Percentiles rank a stretch among this genome's conserved stretches.
Evolutionary conservation across 352 stramenopile genomes (phyloP).

Genomic region (Peronosclerospora sorghi): DNA sequence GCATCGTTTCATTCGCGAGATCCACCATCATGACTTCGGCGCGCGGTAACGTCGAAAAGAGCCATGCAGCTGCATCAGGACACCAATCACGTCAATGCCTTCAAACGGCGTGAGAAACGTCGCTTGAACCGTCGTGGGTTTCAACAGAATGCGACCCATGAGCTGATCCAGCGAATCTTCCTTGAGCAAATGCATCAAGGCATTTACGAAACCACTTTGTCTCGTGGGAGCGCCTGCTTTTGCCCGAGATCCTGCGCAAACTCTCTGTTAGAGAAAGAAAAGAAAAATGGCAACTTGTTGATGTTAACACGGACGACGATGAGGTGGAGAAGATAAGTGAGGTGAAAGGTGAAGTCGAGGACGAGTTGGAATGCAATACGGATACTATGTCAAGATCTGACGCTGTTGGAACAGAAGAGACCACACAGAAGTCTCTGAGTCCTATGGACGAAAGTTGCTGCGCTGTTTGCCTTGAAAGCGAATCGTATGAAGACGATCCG

Average conservation of each 20-base stretch:
- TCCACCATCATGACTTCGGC: no score
- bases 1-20: no score
- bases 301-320: constrained; percentile 15
- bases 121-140: no score
- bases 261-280: not conserved
- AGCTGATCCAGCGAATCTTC: no score
- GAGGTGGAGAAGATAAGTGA: constrained; percentile 8
- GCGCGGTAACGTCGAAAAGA: no score
- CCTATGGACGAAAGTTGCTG: constrained; percentile 35
- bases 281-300: constrained; percentile 3
- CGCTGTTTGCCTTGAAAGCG: constrained; percentile 64
- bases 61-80: no score
- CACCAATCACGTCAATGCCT: no score
- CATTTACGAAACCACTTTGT: constrained; percentile 13
- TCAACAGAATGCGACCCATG: constrained; percentile 6
- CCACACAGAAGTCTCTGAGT: not conserved
- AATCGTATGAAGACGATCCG: constrained; percentile 78
- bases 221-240: constrained; percentile 10
- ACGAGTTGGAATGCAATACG: not conserved
- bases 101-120: no score
- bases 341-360: constrained; percentile 1
- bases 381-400: not conserved
- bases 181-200: constrained; percentile 9
- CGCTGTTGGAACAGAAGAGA: not conserved
- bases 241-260: no score